A percentile compares a stretch with the other conserved stretches of the same genome.
Evolutionary conservation across 768 basidiomycete genomes (phyloP).

Genomic region (Pholiota microspora): DNA sequence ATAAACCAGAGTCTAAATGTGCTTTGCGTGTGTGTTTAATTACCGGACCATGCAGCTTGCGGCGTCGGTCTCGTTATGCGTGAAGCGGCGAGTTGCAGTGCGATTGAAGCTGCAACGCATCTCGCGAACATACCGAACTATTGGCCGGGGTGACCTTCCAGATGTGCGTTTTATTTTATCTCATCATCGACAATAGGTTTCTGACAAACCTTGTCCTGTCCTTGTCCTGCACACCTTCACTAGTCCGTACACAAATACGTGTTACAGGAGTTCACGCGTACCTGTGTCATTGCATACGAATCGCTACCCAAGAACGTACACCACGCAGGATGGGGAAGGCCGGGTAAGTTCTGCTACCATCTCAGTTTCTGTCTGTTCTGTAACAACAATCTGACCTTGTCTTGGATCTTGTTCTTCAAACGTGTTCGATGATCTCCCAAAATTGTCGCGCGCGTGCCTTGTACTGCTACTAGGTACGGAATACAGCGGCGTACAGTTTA

Average conservation of each 20-base stretch:
- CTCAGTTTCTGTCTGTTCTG: neutral
- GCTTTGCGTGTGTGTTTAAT: neutral
- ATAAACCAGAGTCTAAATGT: neutral
- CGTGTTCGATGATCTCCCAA: conserved; percentile 5
- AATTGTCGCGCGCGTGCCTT: neutral
- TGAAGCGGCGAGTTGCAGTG: conserved; percentile 69
- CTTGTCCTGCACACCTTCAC: conserved; percentile 1
- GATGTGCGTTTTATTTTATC: conserved; percentile 37
- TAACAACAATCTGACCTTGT: neutral
- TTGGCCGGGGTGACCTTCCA: conserved; percentile 57
- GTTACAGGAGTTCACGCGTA: conserved; percentile 72
- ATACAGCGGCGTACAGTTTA: conserved; percentile 61
- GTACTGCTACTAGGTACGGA: conserved; percentile 60
- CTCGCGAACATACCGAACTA: conserved; percentile 55
- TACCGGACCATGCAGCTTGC: conserved; percentile 39
- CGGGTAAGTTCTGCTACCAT: conserved; percentile 36
- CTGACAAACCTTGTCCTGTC: no score
- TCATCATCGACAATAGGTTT: neutral
- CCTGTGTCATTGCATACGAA: conserved; percentile 69
- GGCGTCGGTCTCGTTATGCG: conserved; percentile 58
- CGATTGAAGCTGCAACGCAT: conserved; percentile 63
- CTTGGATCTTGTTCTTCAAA: neutral
- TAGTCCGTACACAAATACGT: conserved; percentile 69
- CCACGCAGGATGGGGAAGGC: conserved; percentile 77
- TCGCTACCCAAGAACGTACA: conserved; percentile 63